phyloP scores from a whole-genome alignment of 169 alveolate species.

The Plasmodium vinckei region DNA sequence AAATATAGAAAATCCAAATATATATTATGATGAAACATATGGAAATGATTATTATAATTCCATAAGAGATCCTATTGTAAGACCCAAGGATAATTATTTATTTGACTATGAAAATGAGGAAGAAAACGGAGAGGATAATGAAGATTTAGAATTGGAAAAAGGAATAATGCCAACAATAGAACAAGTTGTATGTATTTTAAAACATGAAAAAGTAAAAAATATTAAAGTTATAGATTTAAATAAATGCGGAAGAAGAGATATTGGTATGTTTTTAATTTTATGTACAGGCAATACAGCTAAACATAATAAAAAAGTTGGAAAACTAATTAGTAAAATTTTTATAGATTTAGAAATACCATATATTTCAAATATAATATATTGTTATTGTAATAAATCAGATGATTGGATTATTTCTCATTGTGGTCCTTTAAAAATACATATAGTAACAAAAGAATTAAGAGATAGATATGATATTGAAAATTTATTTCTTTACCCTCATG shows the following conservation, averaged over 20 bases:
- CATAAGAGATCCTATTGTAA: conserved; percentile 77
- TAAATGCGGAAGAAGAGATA: conserved; percentile 86
- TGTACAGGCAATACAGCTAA: conserved; percentile 85
- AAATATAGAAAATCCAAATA: conserved; percentile 25
- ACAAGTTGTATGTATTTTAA: conserved; percentile 83
- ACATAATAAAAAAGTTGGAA: conserved; percentile 80
- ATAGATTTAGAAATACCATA: conserved; percentile 85
- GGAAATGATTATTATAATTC: conserved; percentile 81
- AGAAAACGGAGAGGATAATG: conserved; percentile 12
- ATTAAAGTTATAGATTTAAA: conserved; percentile 83
- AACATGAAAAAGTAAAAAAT: conserved; percentile 81
- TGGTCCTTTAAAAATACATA: conserved; percentile 86
- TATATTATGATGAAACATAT: conserved; percentile 34
- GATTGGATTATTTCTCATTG: conserved; percentile 88
- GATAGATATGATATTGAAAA: conserved; percentile 78
- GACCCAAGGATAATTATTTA: conserved; percentile 81
- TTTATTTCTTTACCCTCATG: conserved; percentile 77
- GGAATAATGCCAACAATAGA: conserved; percentile 88
- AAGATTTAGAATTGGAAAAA: conserved; percentile 78
- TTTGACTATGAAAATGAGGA: conserved; percentile 83
- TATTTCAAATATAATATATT: conserved; percentile 82
- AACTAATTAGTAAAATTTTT: conserved; percentile 79
- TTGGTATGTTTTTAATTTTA: conserved; percentile 84
- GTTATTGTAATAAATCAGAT: conserved; percentile 83
- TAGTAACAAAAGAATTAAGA: conserved; percentile 80